Evolutionary conservation across 2,329 filamentous ascomycete genomes (phyloP).

Genomic region (Falciphora oryzae): DNA sequence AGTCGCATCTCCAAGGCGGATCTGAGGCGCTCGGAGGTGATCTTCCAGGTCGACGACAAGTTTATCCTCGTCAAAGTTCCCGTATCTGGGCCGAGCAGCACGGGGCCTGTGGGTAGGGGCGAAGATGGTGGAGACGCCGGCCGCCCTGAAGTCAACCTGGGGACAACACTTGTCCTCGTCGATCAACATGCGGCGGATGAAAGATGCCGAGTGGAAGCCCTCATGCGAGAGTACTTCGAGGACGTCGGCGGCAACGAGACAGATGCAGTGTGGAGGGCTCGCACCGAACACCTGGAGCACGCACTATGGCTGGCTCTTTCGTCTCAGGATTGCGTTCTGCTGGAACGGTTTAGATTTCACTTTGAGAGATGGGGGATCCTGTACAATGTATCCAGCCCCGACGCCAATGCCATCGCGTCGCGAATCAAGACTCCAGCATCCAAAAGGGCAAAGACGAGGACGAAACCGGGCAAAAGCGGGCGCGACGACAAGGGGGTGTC

Average conservation of each 20-base stretch:
- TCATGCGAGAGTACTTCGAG: constrained; percentile 53
- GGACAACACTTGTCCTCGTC: constrained; percentile 57
- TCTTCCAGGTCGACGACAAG: constrained; percentile 84
- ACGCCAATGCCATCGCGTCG: too few species aligned
- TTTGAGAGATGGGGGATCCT: constrained; percentile 72
- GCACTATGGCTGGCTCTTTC: constrained; percentile 62
- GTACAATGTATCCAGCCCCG: constrained; percentile 37
- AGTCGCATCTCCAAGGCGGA: constrained; percentile 56
- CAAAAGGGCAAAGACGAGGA: background rate
- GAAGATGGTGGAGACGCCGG: background rate
- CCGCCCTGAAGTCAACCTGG: constrained; percentile 22
- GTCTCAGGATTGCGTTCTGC: constrained; percentile 50
- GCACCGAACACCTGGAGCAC: constrained; percentile 37
- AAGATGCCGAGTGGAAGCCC: constrained; percentile 67
- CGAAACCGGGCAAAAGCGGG: constrained; percentile 3
- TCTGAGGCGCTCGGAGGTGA: constrained; percentile 55
- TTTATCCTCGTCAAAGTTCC: constrained; percentile 70
- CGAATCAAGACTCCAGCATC: too few species aligned
- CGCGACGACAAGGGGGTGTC: constrained; percentile 28
- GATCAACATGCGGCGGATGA: constrained; percentile 97
- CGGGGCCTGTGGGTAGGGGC: background rate
- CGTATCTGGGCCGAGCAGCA: background rate
- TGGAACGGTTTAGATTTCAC: constrained; percentile 45
- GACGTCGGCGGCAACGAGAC: constrained; percentile 3
- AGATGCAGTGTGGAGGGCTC: constrained; percentile 15